A percentile compares a stretch with the other conserved stretches of the same genome.
These are phyloP conservation scores for Aspergillus leporis DNA, from an alignment of 495 filamentous ascomycete species.

Conservation along the genomic window DNA sequence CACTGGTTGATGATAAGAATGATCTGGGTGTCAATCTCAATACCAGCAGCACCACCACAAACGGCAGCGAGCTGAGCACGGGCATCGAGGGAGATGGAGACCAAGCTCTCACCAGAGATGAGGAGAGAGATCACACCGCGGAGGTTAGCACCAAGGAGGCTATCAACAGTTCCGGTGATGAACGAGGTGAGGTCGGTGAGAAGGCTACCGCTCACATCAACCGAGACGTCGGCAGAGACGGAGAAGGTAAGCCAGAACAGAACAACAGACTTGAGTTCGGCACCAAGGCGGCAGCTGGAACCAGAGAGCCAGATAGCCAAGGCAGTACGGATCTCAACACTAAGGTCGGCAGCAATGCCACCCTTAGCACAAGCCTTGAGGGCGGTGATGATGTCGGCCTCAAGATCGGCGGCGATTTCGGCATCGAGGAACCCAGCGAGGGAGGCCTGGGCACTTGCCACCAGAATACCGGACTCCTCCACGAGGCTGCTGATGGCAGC, in stretches of 20 bases:
- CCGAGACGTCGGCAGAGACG: conserved; percentile 29
- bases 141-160: conserved; percentile 36
- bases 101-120: conserved; percentile 37
- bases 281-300: conserved; percentile 38
- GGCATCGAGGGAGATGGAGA: conserved; percentile 34
- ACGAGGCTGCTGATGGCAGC: conserved; percentile 35
- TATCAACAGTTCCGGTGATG: conserved; percentile 29
- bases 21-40: conserved; percentile 32
- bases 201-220: conserved; percentile 32
- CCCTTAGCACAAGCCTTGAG: conserved; percentile 37
- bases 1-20: conserved; percentile 40
- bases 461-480: conserved; percentile 32
- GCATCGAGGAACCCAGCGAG: conserved; percentile 40
- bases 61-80: conserved; percentile 45
- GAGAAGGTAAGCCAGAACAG: conserved; percentile 44
- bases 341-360: conserved; percentile 31
- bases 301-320: conserved; percentile 43
- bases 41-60: conserved; percentile 34
- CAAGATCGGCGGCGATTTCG: conserved; percentile 28
- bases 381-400: conserved; percentile 29
- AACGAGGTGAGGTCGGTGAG: conserved; percentile 31
- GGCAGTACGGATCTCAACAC: conserved; percentile 31
- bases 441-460: conserved; percentile 32
- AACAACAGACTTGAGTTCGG: conserved; percentile 44
- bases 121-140: conserved; percentile 37